phyloP scores from a whole-genome alignment of 805 yeast species.

The Kodamaea hsintzibuensis region DNA sequence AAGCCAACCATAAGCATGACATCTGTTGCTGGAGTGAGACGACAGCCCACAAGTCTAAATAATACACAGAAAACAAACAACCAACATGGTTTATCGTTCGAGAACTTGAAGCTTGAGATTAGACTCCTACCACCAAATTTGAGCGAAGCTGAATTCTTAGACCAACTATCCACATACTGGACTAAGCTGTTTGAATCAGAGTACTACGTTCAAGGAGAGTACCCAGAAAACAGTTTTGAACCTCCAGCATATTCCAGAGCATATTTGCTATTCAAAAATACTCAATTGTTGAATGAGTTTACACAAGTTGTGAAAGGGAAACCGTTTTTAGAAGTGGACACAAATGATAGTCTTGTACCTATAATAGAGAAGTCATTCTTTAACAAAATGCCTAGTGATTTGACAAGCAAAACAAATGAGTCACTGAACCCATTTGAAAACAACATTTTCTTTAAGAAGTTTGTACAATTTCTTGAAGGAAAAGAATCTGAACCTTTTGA shows the following conservation, averaged over 20 bases:
- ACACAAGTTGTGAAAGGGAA: constrained; percentile 14
- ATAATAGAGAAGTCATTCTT: constrained; percentile 35
- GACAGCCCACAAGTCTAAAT: not conserved
- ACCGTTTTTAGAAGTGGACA: constrained; percentile 25
- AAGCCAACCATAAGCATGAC: not conserved
- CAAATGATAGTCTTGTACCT: constrained; percentile 33
- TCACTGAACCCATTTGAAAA: constrained; percentile 13
- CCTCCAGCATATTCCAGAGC: constrained; percentile 21
- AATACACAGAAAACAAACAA: not conserved
- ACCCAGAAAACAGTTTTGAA: constrained; percentile 19
- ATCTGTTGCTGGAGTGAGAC: not conserved
- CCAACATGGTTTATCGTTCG: not conserved
- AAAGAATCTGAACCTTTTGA: constrained; percentile 11
- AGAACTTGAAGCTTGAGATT: constrained; percentile 10
- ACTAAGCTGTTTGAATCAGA: constrained; percentile 4
- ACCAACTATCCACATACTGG: constrained; percentile 21
- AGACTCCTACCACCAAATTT: constrained; percentile 29
- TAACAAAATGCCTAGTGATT: constrained; percentile 25
- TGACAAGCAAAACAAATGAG: not conserved
- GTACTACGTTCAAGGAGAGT: constrained; percentile 20
- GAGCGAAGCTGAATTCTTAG: constrained; percentile 14
- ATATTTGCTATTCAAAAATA: constrained; percentile 15
- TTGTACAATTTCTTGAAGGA: constrained; percentile 18
- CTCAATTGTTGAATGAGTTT: constrained; percentile 11
- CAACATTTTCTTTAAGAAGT: constrained; percentile 18